A percentile compares a stretch with the other conserved stretches of the same genome.
These are phyloP conservation scores for Talaromyces verruculosus DNA, from an alignment of 2,329 filamentous ascomycete species.

Conservation along the genomic window DNA sequence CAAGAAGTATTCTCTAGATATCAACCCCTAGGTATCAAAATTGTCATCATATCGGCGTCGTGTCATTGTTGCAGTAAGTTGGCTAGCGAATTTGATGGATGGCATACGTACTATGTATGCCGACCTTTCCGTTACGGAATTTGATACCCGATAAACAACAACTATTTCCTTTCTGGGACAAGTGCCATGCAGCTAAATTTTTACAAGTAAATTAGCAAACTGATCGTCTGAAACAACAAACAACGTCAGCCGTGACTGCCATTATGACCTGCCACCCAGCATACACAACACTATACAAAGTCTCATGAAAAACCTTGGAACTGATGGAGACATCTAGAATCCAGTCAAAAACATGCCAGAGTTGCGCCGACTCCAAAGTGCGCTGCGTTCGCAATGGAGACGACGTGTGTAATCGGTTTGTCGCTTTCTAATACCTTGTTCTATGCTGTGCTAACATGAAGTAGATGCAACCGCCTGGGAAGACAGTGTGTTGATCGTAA, in stretches of 20 bases:
- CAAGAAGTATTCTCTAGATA: neutral
- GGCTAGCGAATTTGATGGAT: neutral
- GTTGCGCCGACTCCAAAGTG: conserved; percentile 28
- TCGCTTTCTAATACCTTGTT: neutral
- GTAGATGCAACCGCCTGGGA: conserved; percentile 38
- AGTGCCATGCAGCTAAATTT: neutral
- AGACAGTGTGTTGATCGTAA: conserved; percentile 32
- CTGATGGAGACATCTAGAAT: neutral
- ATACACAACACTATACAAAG: neutral
- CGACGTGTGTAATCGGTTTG: conserved; percentile 25
- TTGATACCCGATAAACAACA: neutral
- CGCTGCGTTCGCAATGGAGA: conserved; percentile 25
- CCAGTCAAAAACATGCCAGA: conserved; percentile 24
- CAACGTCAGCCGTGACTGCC: neutral
- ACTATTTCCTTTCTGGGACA: neutral
- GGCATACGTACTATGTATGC: neutral
- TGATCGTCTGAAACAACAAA: neutral
- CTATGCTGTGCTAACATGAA: neutral
- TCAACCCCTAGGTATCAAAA: neutral
- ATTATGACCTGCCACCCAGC: neutral
- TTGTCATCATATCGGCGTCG: neutral
- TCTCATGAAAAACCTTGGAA: neutral
- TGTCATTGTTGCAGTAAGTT: neutral
- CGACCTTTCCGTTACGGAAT: neutral
- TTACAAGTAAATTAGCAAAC: neutral